A percentile compares a stretch with the other conserved stretches of the same genome.
Evolutionary conservation across 1,139 yeast species (phyloP).

Genomic region (Candida albicans): DNA sequence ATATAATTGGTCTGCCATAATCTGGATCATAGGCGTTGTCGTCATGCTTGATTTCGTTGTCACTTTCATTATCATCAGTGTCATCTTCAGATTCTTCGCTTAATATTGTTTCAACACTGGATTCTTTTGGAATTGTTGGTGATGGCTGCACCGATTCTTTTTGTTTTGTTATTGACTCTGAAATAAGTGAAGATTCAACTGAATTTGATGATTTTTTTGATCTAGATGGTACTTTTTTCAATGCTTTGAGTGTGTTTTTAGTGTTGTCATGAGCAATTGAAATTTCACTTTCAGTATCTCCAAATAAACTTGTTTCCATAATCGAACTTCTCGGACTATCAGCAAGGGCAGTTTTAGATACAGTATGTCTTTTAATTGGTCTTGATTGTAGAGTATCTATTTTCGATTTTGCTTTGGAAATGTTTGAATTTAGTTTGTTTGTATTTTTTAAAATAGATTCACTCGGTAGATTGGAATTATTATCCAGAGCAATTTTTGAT

Average conservation of each 20-base stretch:
- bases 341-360: not conserved
- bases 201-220: not conserved
- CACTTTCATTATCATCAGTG: not conserved
- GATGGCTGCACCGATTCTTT: not conserved
- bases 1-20: not conserved
- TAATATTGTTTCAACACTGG: not conserved
- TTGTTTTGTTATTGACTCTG: not conserved
- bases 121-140: not conserved
- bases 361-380: not conserved
- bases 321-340: not conserved
- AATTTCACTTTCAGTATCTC: not conserved
- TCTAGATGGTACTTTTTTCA: not conserved
- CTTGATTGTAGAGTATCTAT: not conserved
- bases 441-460: not conserved
- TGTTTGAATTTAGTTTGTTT: not conserved
- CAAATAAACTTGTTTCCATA: not conserved
- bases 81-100: not conserved
- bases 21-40: conserved; percentile 1
- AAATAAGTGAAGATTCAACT: not conserved
- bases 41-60: not conserved
- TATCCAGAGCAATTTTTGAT: not conserved
- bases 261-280: not conserved
- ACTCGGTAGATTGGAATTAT: not conserved
- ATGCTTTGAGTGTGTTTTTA: not conserved
- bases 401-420: not conserved